These are phyloP conservation scores for Linanthus parryae DNA, from an alignment of 148 eudicot species.

Conservation along the genomic window DNA sequence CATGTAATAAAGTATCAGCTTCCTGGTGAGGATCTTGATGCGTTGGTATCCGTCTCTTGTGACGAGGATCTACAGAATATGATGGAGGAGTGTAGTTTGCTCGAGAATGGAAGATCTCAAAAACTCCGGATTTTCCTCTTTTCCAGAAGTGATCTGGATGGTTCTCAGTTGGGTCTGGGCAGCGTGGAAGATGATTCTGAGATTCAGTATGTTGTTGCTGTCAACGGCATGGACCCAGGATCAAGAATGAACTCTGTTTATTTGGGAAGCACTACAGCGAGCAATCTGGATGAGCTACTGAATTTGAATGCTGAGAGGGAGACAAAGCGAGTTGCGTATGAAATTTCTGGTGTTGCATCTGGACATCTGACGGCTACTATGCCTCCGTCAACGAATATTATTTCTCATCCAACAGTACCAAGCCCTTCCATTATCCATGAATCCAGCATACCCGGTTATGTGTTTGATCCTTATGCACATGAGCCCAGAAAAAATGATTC, in stretches of 20 bases:
- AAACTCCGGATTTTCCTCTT: conserved; percentile 86
- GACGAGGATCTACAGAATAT: conserved; percentile 96
- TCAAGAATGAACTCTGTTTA: conserved; percentile 46
- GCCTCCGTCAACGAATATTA: conserved; percentile 18
- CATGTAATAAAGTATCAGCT: conserved; percentile 86
- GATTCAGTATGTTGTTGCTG: conserved; percentile 85
- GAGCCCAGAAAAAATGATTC: conserved; percentile 20
- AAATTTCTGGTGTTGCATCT: conserved; percentile 12
- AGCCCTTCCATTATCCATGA: conserved; percentile 17
- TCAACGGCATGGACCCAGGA: conserved; percentile 87
- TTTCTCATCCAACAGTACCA: conserved; percentile 30
- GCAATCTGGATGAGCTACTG: conserved; percentile 56
- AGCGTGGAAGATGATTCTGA: conserved; percentile 72
- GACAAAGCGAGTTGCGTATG: not conserved
- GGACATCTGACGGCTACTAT: conserved; percentile 21
- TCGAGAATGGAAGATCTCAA: conserved; percentile 57
- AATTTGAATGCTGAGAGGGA: conserved; percentile 40
- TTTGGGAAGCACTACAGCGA: conserved; percentile 57
- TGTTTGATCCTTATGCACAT: conserved; percentile 19
- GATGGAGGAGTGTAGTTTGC: conserved; percentile 88
- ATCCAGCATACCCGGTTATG: conserved; percentile 24
- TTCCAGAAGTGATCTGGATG: conserved; percentile 68
- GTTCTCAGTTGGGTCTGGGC: conserved; percentile 52
- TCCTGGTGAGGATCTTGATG: conserved; percentile 98
- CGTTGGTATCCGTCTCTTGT: conserved; percentile 84